phyloP scores from a whole-genome alignment of 2,329 filamentous ascomycete genomes.

The Phialophora tarda region DNA sequence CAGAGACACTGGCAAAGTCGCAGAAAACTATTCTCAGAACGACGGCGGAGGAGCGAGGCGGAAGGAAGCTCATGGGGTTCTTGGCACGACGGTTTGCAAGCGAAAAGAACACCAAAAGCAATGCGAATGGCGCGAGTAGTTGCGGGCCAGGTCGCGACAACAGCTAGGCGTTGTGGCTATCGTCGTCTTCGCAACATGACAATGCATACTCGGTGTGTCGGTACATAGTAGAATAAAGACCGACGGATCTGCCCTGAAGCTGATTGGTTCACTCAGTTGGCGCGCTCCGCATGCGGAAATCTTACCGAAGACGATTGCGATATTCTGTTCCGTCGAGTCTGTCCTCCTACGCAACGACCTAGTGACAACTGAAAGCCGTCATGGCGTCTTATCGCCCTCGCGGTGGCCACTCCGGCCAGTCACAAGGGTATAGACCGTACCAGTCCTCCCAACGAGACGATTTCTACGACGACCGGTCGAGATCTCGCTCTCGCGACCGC shows the following conservation, averaged over 20 bases:
- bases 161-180: neutral
- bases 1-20: constrained; percentile 9
- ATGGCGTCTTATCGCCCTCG: constrained; percentile 38
- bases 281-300: neutral
- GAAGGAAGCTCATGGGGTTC: constrained; percentile 34
- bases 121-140: neutral
- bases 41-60: constrained; percentile 31
- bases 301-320: neutral
- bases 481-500: constrained; percentile 48
- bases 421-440: constrained; percentile 30
- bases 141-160: neutral
- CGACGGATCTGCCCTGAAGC: neutral
- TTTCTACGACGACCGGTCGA: constrained; percentile 54
- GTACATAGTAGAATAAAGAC: neutral
- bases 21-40: constrained; percentile 22
- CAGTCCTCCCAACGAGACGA: constrained; percentile 47
- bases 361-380: neutral
- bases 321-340: neutral
- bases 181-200: neutral
- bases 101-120: constrained; percentile 11
- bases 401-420: constrained; percentile 25
- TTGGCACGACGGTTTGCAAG: constrained; percentile 29
- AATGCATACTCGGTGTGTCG: no score
- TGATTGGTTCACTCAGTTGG: neutral
- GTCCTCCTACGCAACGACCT: neutral